phyloP scores from a whole-genome alignment of 192 early-diverging fungal genomes.

The Coemansia reversa region DNA sequence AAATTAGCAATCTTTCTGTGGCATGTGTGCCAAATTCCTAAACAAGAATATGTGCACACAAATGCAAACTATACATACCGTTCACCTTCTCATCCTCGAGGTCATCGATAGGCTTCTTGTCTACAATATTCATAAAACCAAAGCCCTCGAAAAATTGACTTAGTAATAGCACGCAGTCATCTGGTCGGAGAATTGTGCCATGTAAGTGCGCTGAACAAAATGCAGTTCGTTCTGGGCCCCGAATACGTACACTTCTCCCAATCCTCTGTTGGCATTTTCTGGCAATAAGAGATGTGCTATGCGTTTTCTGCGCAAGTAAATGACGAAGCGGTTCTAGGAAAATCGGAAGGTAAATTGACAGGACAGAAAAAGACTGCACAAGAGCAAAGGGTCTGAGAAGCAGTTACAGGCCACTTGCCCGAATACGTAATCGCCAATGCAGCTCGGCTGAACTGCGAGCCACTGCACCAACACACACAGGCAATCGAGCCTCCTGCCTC shows the following conservation, averaged over 20 bases:
- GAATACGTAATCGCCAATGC: slow-evolving; percentile 1
- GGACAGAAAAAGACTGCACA: neutral
- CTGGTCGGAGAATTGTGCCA: neutral
- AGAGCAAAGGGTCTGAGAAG: neutral
- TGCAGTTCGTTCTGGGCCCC: neutral
- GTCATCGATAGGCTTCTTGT: slow-evolving; percentile 77
- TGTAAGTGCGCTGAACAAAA: slow-evolving; percentile 1
- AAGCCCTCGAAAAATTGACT: neutral
- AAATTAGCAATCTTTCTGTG: neutral
- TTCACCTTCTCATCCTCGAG: slow-evolving; percentile 85
- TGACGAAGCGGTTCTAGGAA: neutral
- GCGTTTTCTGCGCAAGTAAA: slow-evolving; percentile 13
- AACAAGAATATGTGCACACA: neutral
- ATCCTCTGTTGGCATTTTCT: slow-evolving; percentile 76
- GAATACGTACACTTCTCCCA: slow-evolving; percentile 94
- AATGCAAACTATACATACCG: slow-evolving; percentile 41
- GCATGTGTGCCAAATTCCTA: neutral
- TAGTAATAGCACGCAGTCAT: neutral
- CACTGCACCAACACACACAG: neutral
- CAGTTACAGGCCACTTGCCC: neutral
- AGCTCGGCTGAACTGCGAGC: neutral
- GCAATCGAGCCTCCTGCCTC: neutral
- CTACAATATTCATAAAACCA: slow-evolving; percentile 39
- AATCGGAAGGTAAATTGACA: slow-evolving; percentile 3
- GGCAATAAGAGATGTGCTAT: neutral